Evolutionary conservation across 306 rosid genomes (phyloP).

Genomic region (Rubus idaeus): DNA sequence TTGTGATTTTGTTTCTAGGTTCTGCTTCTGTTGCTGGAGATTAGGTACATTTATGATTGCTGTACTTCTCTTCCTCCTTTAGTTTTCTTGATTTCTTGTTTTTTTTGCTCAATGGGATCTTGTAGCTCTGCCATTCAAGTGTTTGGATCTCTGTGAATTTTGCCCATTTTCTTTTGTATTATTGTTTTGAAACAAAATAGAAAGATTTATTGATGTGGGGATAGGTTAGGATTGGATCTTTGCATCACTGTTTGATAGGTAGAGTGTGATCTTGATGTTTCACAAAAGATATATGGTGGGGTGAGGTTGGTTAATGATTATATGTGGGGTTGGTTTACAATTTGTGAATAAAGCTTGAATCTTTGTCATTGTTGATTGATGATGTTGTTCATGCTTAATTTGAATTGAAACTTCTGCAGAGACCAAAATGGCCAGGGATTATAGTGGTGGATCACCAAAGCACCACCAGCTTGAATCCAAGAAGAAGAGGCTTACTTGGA

Average conservation of each 20-base stretch:
- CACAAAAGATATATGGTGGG: not conserved
- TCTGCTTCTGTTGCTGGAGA: conserved; percentile 10
- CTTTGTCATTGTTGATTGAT: not conserved
- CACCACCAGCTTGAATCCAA: conserved; percentile 64
- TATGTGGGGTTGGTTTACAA: not conserved
- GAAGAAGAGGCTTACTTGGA: conserved; percentile 73
- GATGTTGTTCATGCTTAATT: conserved; percentile 6
- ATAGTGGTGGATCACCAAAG: conserved; percentile 86
- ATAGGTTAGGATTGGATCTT: not conserved
- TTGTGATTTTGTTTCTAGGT: conserved; percentile 1
- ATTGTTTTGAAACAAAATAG: not conserved
- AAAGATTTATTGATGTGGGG: not conserved
- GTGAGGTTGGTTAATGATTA: not conserved
- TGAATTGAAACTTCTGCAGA: conserved; percentile 18
- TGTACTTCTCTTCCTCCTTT: not conserved
- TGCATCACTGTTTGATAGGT: not conserved
- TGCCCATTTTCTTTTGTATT: not conserved
- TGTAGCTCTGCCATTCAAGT: not conserved
- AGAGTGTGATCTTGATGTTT: conserved; percentile 8
- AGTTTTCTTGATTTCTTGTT: not conserved
- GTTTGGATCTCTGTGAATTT: conserved; percentile 4
- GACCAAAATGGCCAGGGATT: conserved; percentile 68
- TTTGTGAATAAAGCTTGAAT: not conserved
- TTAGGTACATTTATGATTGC: conserved; percentile 6
- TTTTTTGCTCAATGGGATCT: conserved; percentile 5